Percentiles rank a stretch among this genome's conserved stretches.
These are phyloP conservation scores for Musa troglodytarum DNA, from an alignment of 176 grass and related monocot genomes.

Conservation along the genomic window DNA sequence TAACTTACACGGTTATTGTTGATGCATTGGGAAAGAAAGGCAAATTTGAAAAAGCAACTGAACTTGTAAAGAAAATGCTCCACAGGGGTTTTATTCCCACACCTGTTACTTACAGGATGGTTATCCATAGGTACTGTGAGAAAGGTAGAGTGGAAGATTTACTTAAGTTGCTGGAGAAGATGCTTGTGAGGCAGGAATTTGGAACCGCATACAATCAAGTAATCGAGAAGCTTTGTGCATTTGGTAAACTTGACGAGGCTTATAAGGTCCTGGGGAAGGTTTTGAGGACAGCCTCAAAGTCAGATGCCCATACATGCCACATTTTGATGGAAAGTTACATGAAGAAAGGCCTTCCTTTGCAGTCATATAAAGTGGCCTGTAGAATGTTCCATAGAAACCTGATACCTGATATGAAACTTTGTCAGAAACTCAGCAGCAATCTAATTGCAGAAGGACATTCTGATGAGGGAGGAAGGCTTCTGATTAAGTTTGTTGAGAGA, in stretches of 20 bases:
- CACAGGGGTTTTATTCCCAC: conserved; percentile 67
- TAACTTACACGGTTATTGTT: conserved; percentile 82
- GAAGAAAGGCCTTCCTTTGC: conserved; percentile 36
- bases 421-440: conserved; percentile 44
- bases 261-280: conserved; percentile 63
- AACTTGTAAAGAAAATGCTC: conserved; percentile 78
- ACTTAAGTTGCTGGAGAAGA: conserved; percentile 60
- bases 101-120: conserved; percentile 78
- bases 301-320: conserved; percentile 64
- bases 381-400: conserved; percentile 72
- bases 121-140: conserved; percentile 86
- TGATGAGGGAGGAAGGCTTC: conserved; percentile 47
- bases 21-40: conserved; percentile 80
- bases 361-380: conserved; percentile 78
- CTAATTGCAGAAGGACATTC: conserved; percentile 32
- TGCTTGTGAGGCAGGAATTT: conserved; percentile 52
- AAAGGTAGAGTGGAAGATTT: conserved; percentile 64
- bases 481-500: conserved; percentile 73
- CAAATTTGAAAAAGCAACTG: conserved; percentile 59
- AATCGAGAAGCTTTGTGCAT: conserved; percentile 74
- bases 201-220: conserved; percentile 77
- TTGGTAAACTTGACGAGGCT: conserved; percentile 63
- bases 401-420: conserved; percentile 67
- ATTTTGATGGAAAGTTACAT: conserved; percentile 73
- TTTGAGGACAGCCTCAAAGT: conserved; percentile 66